These are phyloP conservation scores for Parascedosporium putredinis DNA, from an alignment of 2,329 filamentous ascomycete species.

Conservation along the genomic window DNA sequence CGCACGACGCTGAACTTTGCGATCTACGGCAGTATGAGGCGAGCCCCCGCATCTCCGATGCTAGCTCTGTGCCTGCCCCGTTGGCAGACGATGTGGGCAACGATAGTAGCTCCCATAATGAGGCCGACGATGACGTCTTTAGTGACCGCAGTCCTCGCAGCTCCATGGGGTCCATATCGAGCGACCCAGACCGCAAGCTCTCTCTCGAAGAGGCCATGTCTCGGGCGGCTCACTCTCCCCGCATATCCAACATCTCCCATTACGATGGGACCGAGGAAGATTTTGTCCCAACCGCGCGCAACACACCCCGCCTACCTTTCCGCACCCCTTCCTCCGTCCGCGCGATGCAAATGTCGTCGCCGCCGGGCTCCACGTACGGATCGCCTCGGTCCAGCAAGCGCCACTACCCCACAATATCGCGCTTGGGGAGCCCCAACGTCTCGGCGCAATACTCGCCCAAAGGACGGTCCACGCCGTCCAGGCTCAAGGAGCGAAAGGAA, in stretches of 20 bases:
- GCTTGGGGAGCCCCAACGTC: constrained; percentile 43
- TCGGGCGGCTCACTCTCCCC: constrained; percentile 25
- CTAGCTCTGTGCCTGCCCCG: background rate
- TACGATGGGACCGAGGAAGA: constrained; percentile 36
- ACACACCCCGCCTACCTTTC: constrained; percentile 53
- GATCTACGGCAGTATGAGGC: background rate
- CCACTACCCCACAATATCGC: constrained; percentile 34
- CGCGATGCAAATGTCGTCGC: constrained; percentile 63
- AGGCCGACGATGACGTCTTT: constrained; percentile 46
- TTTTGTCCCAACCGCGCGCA: constrained; percentile 44
- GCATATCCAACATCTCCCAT: constrained; percentile 42
- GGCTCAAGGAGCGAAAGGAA: constrained; percentile 46
- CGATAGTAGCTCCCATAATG: constrained; percentile 40
- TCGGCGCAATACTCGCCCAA: constrained; percentile 45
- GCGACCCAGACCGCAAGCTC: constrained; percentile 20
- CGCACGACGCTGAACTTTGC: background rate
- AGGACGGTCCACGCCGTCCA: constrained; percentile 40
- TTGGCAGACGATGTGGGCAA: constrained; percentile 13
- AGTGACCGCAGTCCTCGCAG: constrained; percentile 47
- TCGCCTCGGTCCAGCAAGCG: constrained; percentile 46
- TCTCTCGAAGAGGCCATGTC: constrained; percentile 13
- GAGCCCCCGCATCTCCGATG: background rate
- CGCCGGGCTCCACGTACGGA: constrained; percentile 44
- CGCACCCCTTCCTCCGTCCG: constrained; percentile 59
- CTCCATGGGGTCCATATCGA: constrained; percentile 42